Percentiles rank a stretch among this genome's conserved stretches.
These are phyloP conservation scores for Apiotrichum siamense DNA, from an alignment of 1,284 basidiomycete species.

Conservation along the genomic window DNA sequence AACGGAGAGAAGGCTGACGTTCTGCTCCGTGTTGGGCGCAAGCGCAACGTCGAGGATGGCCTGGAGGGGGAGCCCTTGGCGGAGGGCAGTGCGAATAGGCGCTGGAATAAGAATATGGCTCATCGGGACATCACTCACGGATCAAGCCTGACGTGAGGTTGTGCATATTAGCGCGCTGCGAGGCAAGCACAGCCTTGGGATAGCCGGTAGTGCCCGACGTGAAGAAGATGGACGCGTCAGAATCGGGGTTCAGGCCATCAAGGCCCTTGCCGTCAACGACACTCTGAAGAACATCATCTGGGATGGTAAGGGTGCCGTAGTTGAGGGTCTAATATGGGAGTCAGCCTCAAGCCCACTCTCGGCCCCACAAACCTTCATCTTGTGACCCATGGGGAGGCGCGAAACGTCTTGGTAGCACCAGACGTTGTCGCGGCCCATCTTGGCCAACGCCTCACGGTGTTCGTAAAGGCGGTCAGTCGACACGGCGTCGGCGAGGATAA, in stretches of 20 bases:
- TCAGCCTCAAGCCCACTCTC: background rate
- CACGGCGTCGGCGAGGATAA: conserved; percentile 34
- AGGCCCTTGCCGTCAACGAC: conserved; percentile 10
- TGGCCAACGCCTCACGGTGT: background rate
- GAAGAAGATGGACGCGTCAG: conserved; percentile 40
- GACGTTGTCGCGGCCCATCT: background rate
- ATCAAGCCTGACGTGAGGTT: conserved; percentile 33
- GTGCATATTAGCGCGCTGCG: conserved; percentile 35
- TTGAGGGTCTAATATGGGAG: background rate
- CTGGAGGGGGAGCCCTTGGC: conserved; percentile 26
- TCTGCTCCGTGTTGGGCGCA: conserved; percentile 13
- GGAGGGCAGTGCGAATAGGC: conserved; percentile 26
- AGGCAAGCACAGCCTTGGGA: conserved; percentile 37
- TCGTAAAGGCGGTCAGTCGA: conserved; percentile 1
- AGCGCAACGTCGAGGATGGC: conserved; percentile 13
- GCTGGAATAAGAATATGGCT: background rate
- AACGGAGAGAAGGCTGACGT: conserved; percentile 29
- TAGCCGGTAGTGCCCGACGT: conserved; percentile 30
- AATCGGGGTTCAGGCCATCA: conserved; percentile 26
- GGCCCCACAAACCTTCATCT: background rate
- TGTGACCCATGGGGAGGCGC: conserved; percentile 1
- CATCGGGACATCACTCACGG: conserved; percentile 14
- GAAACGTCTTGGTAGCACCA: background rate
- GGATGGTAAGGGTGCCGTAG: background rate
- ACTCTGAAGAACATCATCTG: background rate